Evolutionary conservation across 2,329 filamentous ascomycete genomes (phyloP).

Genomic region (Cercospora sesami): DNA sequence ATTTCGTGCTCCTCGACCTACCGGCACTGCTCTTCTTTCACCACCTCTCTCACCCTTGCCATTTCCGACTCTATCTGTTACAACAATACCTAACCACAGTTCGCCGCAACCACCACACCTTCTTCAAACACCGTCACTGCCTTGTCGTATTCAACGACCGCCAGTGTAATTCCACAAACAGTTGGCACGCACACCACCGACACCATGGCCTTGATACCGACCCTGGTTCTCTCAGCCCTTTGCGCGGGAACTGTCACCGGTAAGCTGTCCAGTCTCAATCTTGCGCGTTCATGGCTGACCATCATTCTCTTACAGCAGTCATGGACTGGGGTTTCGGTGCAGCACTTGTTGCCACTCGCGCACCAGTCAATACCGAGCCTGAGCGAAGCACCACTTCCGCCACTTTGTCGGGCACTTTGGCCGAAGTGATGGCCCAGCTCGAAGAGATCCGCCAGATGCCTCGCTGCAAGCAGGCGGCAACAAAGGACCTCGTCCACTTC

Average conservation of each 20-base stretch:
- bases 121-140: background rate
- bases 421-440: background rate
- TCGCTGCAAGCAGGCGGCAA: conserved; percentile 13
- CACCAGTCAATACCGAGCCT: background rate
- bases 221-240: background rate
- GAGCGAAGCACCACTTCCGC: background rate
- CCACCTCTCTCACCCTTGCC: background rate
- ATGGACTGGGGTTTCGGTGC: background rate
- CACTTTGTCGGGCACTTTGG: background rate
- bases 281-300: background rate
- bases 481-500: conserved; percentile 53
- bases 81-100: background rate
- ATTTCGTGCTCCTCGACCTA: background rate
- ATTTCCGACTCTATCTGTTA: background rate
- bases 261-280: background rate
- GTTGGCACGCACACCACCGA: background rate
- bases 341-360: background rate
- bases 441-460: background rate
- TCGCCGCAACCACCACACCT: background rate
- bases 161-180: background rate
- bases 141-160: background rate
- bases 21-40: background rate
- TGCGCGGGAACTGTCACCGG: background rate
- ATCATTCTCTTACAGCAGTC: background rate
- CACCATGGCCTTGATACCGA: background rate